Conservation (phyloP, 1,284 basidiomycete species). For the Ganoderma resinaceum region DNA sequence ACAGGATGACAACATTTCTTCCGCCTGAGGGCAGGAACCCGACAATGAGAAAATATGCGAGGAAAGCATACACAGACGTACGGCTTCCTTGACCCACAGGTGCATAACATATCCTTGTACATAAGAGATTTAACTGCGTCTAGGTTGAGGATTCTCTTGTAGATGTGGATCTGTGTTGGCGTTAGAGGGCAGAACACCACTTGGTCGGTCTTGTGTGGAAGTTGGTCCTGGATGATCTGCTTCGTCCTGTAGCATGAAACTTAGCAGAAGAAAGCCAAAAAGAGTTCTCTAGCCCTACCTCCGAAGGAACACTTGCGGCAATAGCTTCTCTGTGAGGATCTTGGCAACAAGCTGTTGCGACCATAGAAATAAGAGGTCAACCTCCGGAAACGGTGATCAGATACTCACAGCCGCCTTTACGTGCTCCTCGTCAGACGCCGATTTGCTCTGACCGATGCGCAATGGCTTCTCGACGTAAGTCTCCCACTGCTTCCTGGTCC, state of each 20-base stretch:
- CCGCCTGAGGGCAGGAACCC: constrained; percentile 48
- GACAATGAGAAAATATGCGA: not conserved
- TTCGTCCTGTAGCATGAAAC: constrained; percentile 65
- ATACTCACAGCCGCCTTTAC: constrained; percentile 58
- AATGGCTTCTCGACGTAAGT: constrained; percentile 70
- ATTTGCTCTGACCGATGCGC: constrained; percentile 70
- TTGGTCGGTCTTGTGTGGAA: constrained; percentile 84
- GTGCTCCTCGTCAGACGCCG: constrained; percentile 67
- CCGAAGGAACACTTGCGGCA: constrained; percentile 81
- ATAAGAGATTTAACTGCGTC: constrained; percentile 71
- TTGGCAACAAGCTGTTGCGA: constrained; percentile 57
- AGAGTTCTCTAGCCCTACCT: constrained; percentile 50
- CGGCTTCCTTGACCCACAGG: constrained; percentile 68
- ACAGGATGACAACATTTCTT: constrained; percentile 71
- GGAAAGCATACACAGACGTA: constrained; percentile 39
- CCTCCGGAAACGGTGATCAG: no score
- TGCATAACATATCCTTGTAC: constrained; percentile 71
- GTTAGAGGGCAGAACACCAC: constrained; percentile 92
- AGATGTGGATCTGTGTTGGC: constrained; percentile 67
- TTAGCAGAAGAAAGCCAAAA: not conserved
- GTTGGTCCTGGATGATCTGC: constrained; percentile 76
- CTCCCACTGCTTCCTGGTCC: constrained; percentile 74
- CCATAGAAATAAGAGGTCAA: not conserved
- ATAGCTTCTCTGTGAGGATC: constrained; percentile 66
- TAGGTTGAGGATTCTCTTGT: constrained; percentile 71